Conservation (phyloP, 2,329 filamentous ascomycete species). For the Pseudogymnoascus sp. region DNA sequence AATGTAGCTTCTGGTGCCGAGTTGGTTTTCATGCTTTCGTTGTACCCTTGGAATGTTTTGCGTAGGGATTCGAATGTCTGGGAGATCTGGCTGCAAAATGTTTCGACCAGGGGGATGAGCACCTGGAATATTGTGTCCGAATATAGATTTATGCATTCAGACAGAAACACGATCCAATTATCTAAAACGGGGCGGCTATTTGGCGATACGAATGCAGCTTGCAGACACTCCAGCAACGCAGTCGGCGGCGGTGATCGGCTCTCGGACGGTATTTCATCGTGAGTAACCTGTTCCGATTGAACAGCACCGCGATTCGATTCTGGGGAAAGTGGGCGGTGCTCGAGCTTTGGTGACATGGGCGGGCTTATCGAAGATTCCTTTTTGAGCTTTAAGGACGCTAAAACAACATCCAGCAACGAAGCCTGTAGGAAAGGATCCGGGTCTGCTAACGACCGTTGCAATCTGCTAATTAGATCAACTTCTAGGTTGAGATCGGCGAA, state of each 20-base stretch:
- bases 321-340: slow-evolving; percentile 20
- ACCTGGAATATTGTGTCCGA: slow-evolving; percentile 81
- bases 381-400: slow-evolving; percentile 62
- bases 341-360: slow-evolving; percentile 22
- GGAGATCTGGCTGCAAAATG: slow-evolving; percentile 71
- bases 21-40: slow-evolving; percentile 23
- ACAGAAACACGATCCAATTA: slow-evolving; percentile 82
- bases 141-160: slow-evolving; percentile 77
- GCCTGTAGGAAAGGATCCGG: slow-evolving; percentile 67
- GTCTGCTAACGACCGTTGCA: slow-evolving; percentile 52
- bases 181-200: slow-evolving; percentile 73
- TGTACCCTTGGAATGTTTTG: slow-evolving; percentile 47
- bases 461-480: slow-evolving; percentile 58
- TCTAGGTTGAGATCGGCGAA: slow-evolving; percentile 62
- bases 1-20: slow-evolving; percentile 62
- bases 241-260: slow-evolving; percentile 43
- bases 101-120: slow-evolving; percentile 83
- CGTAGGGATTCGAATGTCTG: slow-evolving; percentile 65
- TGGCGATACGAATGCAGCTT: slow-evolving; percentile 68
- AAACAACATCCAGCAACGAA: slow-evolving; percentile 69
- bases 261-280: slow-evolving; percentile 33
- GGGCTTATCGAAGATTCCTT: slow-evolving; percentile 29
- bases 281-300: slow-evolving; percentile 37
- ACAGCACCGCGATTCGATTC: slow-evolving; percentile 33
- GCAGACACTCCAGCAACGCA: slow-evolving; percentile 76